Evolutionary conservation across 2,329 filamentous ascomycete species (phyloP).

Genomic region (Aureobasidium musti): DNA sequence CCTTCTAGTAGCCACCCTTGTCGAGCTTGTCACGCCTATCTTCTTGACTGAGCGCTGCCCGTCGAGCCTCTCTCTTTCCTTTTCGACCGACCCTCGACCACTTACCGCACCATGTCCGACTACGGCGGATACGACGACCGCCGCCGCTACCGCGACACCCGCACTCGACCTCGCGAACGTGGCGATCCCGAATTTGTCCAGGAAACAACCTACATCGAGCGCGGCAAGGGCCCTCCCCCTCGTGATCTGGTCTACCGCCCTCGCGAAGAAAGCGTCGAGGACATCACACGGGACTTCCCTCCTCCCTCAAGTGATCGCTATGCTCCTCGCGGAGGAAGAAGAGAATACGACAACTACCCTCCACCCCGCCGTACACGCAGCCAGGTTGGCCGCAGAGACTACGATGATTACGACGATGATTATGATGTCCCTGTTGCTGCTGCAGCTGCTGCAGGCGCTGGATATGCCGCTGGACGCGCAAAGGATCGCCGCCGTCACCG

Average conservation of each 20-base stretch:
- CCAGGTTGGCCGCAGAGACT: slow-evolving; percentile 52
- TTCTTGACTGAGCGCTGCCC: slow-evolving; percentile 2
- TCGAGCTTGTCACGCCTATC: slow-evolving; percentile 10
- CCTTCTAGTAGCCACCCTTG: slow-evolving; percentile 9
- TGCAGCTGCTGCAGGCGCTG: slow-evolving; percentile 43
- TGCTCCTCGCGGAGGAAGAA: slow-evolving; percentile 33
- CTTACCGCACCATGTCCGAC: slow-evolving; percentile 48
- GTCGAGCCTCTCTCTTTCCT: slow-evolving; percentile 16
- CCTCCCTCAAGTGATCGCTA: slow-evolving; percentile 56
- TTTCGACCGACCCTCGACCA: slow-evolving; percentile 21
- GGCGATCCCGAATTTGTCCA: slow-evolving; percentile 55
- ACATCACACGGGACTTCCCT: slow-evolving; percentile 81
- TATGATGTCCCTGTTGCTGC: slow-evolving; percentile 49
- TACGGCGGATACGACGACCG: slow-evolving; percentile 53
- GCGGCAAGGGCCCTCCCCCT: slow-evolving; percentile 46
- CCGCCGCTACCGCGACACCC: slow-evolving; percentile 47
- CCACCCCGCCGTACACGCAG: slow-evolving; percentile 64
- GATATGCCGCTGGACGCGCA: slow-evolving; percentile 41
- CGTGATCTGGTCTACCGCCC: slow-evolving; percentile 55
- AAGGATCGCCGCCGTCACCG: slow-evolving; percentile 48
- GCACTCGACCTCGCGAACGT: slow-evolving; percentile 48
- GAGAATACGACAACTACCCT: slow-evolving; percentile 48
- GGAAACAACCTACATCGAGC: slow-evolving; percentile 54
- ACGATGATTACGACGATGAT: slow-evolving; percentile 61
- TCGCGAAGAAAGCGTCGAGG: slow-evolving; percentile 80